phyloP scores from a whole-genome alignment of 345 rosid genomes.

The Raphanus raphanistrum region DNA sequence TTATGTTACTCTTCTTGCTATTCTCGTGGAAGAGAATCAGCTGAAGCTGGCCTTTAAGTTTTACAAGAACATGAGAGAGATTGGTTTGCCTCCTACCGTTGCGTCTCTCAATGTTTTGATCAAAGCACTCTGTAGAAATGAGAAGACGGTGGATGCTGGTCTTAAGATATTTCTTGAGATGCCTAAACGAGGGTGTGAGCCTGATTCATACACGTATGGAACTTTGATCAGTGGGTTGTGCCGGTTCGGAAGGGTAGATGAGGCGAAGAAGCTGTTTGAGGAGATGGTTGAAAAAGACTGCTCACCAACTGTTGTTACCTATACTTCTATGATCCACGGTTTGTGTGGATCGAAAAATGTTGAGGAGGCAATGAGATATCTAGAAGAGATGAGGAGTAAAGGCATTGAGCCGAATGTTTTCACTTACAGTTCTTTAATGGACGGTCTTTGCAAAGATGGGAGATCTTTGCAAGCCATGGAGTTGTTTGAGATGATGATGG shows the following conservation, averaged over 20 bases:
- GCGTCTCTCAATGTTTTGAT: conserved; percentile 82
- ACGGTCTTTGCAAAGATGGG: conserved; percentile 77
- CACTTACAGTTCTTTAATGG: conserved; percentile 81
- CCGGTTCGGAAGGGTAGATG: conserved; percentile 56
- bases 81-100: conserved; percentile 57
- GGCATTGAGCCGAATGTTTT: conserved; percentile 82
- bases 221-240: conserved; percentile 86
- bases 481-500: conserved; percentile 64
- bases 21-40: conserved; percentile 83
- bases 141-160: conserved; percentile 65
- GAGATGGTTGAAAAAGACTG: conserved; percentile 80
- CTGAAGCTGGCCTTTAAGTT: conserved; percentile 60
- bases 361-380: conserved; percentile 61
- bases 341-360: conserved; percentile 59
- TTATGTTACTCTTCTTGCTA: conserved; percentile 57
- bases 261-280: conserved; percentile 65
- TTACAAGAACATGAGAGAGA: conserved; percentile 68
- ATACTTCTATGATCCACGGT: conserved; percentile 70
- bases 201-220: conserved; percentile 89
- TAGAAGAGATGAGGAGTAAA: conserved; percentile 70
- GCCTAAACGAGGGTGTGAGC: conserved; percentile 65
- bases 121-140: conserved; percentile 77
- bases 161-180: conserved; percentile 73
- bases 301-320: conserved; percentile 79
- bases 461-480: conserved; percentile 60